Evolutionary conservation across 441 rosid genomes (phyloP).

Genomic region (Pelargonium australe): DNA sequence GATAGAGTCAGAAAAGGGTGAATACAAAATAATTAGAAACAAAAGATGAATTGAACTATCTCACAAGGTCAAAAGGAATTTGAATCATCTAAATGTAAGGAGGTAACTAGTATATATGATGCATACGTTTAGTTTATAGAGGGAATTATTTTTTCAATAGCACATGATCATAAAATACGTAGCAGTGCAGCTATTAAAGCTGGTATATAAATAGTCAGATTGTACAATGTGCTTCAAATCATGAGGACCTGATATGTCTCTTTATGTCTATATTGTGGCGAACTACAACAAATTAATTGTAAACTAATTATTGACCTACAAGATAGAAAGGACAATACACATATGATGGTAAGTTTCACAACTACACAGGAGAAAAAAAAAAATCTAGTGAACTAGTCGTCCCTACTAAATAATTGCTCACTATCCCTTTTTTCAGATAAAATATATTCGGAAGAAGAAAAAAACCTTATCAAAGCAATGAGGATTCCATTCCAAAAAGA

Average conservation of each 20-base stretch:
- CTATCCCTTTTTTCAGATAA: neutral
- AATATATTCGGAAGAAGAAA: neutral
- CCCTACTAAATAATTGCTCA: neutral
- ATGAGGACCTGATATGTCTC: neutral
- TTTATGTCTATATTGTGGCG: neutral
- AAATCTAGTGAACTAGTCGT: neutral
- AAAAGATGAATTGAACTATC: neutral
- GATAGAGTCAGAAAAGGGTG: neutral
- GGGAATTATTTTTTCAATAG: neutral
- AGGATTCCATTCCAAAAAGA: neutral
- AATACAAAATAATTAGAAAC: neutral
- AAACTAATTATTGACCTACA: neutral
- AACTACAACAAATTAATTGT: neutral
- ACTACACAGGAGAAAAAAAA: neutral
- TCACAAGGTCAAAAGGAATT: neutral
- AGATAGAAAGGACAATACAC: neutral
- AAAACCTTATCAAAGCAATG: neutral
- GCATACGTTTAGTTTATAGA: neutral
- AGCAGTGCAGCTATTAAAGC: neutral
- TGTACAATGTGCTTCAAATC: neutral
- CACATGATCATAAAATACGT: neutral
- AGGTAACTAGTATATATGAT: conserved; percentile 1
- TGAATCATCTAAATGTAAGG: neutral
- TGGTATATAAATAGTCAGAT: neutral
- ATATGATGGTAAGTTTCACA: neutral